phyloP scores from a whole-genome alignment of 768 basidiomycete species.

The Suillus lakei region DNA sequence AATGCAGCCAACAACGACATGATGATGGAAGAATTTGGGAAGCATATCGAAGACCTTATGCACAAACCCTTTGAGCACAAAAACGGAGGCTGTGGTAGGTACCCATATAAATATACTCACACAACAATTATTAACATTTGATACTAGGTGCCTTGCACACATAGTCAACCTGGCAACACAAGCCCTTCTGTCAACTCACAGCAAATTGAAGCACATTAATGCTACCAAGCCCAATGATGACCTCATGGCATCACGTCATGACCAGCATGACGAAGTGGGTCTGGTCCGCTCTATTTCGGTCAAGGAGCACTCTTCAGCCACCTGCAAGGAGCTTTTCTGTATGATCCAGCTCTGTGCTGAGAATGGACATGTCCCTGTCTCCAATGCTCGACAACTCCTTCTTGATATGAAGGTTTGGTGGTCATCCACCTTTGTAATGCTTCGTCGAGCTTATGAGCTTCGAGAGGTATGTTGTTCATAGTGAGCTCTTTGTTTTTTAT shows the following conservation, averaged over 20 bases:
- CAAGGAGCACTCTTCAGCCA: slow-evolving; percentile 20
- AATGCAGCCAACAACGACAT: slow-evolving; percentile 43
- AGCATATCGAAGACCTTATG: not conserved
- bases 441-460: slow-evolving; percentile 20
- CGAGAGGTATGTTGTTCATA: slow-evolving; percentile 19
- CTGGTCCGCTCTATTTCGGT: slow-evolving; percentile 23
- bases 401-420: slow-evolving; percentile 38
- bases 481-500: slow-evolving; percentile 19
- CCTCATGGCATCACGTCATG: not conserved
- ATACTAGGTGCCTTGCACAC: slow-evolving; percentile 36
- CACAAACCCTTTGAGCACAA: too few species aligned
- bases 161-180: slow-evolving; percentile 40
- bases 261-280: slow-evolving; percentile 28
- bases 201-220: slow-evolving; percentile 29
- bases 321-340: too few species aligned
- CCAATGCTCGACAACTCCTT: slow-evolving; percentile 17
- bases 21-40: slow-evolving; percentile 35
- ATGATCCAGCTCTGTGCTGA: too few species aligned
- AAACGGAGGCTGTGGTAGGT: too few species aligned
- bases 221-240: slow-evolving; percentile 19
- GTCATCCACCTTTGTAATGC: slow-evolving; percentile 34
- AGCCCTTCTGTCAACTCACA: slow-evolving; percentile 27
- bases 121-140: too few species aligned
- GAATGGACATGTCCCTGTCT: not conserved
- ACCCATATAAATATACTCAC: too few species aligned